These are phyloP conservation scores for Candida dubliniensis DNA, from an alignment of 1,139 yeast genomes.

Conservation along the genomic window DNA sequence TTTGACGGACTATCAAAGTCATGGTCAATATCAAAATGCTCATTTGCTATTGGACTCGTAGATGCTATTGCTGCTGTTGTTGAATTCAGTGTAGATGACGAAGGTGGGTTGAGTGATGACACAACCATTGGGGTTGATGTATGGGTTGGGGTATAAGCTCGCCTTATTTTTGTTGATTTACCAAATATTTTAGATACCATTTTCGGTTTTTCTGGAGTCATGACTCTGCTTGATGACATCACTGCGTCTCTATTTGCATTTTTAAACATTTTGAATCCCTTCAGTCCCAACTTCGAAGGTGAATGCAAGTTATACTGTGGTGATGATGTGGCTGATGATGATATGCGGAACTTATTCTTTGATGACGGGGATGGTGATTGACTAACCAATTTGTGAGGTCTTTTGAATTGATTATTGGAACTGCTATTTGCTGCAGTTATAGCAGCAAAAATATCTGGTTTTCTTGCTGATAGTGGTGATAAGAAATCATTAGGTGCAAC, in stretches of 20 bases:
- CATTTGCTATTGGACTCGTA: neutral
- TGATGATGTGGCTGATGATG: constrained; percentile 7
- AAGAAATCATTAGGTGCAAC: constrained; percentile 19
- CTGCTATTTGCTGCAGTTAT: constrained; percentile 13
- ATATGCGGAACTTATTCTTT: constrained; percentile 11
- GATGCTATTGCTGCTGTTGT: neutral
- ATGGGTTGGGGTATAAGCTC: constrained; percentile 14
- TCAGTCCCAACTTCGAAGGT: constrained; percentile 33
- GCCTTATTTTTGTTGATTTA: constrained; percentile 15
- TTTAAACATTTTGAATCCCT: constrained; percentile 37
- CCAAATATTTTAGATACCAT: constrained; percentile 20
- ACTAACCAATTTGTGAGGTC: constrained; percentile 48
- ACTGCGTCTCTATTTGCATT: constrained; percentile 34
- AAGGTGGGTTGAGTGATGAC: constrained; percentile 17
- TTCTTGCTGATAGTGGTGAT: constrained; percentile 9
- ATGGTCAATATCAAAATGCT: constrained; percentile 26
- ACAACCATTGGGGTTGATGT: constrained; percentile 14
- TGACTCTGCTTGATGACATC: constrained; percentile 30
- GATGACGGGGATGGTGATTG: constrained; percentile 49
- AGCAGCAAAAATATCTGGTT: constrained; percentile 1
- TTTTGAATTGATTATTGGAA: constrained; percentile 39
- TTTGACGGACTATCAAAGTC: constrained; percentile 38
- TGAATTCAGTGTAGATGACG: constrained; percentile 15
- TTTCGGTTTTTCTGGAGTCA: constrained; percentile 20
- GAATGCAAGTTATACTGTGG: constrained; percentile 23